Base-by-base conservation (phyloP, 306 rosid genomes). In the Rosa rugosa region DNA sequence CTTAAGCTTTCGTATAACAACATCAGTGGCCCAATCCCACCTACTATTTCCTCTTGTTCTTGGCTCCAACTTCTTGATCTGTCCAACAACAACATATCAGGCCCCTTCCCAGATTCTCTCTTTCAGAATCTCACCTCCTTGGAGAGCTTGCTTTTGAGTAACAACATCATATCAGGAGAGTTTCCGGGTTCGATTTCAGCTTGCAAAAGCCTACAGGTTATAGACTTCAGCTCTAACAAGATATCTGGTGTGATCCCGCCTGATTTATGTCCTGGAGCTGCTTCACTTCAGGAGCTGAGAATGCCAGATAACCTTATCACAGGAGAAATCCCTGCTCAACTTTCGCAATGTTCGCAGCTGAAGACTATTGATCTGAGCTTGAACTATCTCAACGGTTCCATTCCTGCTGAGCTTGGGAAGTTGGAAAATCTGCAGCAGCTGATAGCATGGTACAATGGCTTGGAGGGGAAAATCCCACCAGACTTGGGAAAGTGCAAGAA, bases 381-480 rank as follows among this genome's bases (percentile, higher is more conserved):
- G 13, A 95, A 95, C 72, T 91, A 88, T 84, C 86, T 95, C 63
- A 91, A 89, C 44, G 99, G 99, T 2, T 86, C 99, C 17, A 92
- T 95, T 45, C 99, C 99, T 1, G 82, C 92, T 22, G 98, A 95
- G 87, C 92, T 95, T n/a, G 98, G 99, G 76, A 69, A 85, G 51
- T 94, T 95, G 69, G 88, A 85, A 65, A 91, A 90, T 80, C 91
- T 95, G 66, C 93, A 91, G 87, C 91, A 93, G 91, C 71, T 95
- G 41, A 91, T 95, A 79, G 98, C 98, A 64, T 95, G 99, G 99
- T 92, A 86, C 90, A 95, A 95, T 81, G 87, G 88, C 62, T 83
- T 95, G 83, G 94, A 91, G 85, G 99, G 99, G 36, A 88, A 71
- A 59, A 89, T 95, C 76, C 99, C 99, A 44, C 84, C 94, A 66